phyloP scores from a whole-genome alignment of 306 rosid species.

The Vigna angularis region DNA sequence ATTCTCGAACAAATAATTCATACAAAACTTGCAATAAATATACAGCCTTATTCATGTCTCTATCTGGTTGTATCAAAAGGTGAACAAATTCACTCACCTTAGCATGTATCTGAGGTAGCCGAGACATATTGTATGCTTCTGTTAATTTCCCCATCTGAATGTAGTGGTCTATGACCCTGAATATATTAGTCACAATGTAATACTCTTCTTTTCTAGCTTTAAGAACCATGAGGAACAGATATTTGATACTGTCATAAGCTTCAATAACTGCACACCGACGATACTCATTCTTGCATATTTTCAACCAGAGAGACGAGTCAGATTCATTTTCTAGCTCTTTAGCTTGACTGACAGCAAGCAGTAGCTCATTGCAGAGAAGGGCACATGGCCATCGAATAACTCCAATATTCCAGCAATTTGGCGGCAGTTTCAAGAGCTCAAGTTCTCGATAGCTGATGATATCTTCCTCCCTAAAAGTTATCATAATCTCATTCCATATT shows the following conservation, averaged over 20 bases:
- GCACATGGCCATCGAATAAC: conserved; percentile 94
- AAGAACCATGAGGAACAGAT: conserved; percentile 57
- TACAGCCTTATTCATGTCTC: conserved; percentile 62
- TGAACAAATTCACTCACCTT: conserved; percentile 72
- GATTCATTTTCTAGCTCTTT: conserved; percentile 61
- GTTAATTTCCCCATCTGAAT: conserved; percentile 58
- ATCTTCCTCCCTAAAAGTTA: conserved; percentile 95
- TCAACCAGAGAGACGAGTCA: conserved; percentile 69
- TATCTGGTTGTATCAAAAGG: conserved; percentile 59
- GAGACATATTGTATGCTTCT: conserved; percentile 50
- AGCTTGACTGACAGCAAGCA: conserved; percentile 90
- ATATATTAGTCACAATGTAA: conserved; percentile 59
- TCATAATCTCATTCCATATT: conserved; percentile 93
- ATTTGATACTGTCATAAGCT: conserved; percentile 83
- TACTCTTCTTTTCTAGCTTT: conserved; percentile 62
- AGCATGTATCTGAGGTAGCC: conserved; percentile 67
- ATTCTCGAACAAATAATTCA: conserved; percentile 74
- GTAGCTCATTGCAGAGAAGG: conserved; percentile 83
- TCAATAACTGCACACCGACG: conserved; percentile 88
- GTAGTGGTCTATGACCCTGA: conserved; percentile 55
- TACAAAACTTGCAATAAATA: conserved; percentile 84
- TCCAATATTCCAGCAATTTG: conserved; percentile 82
- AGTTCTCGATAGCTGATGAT: conserved; percentile 77
- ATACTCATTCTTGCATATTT: conserved; percentile 89
- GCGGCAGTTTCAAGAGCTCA: conserved; percentile 84